These are phyloP conservation scores for Auricularia cornea DNA, from an alignment of 768 basidiomycete species.

Conservation along the genomic window DNA sequence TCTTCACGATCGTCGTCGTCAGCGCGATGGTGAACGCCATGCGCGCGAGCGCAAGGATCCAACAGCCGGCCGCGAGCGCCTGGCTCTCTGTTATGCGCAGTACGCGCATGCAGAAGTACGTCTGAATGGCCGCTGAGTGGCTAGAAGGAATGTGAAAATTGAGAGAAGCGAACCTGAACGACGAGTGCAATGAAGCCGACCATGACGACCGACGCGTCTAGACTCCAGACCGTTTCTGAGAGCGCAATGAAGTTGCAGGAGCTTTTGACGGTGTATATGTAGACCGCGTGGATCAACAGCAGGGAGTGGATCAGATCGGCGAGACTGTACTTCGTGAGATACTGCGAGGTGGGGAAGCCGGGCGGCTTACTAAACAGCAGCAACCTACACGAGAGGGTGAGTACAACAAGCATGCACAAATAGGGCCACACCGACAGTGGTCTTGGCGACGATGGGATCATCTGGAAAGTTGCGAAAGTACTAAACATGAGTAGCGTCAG, in stretches of 20 bases:
- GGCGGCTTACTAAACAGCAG: not conserved
- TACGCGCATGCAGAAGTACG: not conserved
- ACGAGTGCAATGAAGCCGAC: not conserved
- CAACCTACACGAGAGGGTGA: not conserved
- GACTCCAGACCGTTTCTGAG: not conserved
- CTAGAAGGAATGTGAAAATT: too few relatives aligned
- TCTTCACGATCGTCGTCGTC: not conserved
- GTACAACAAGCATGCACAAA: not conserved
- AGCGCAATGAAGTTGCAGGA: not conserved
- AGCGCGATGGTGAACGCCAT: not conserved
- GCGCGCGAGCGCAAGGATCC: not conserved
- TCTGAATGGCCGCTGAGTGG: not conserved
- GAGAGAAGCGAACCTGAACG: not conserved
- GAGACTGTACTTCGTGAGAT: not conserved
- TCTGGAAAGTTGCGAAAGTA: not conserved
- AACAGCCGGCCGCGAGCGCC: not conserved
- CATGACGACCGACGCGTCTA: not conserved
- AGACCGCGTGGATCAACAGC: not conserved
- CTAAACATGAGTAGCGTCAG: not conserved
- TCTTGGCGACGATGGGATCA: not conserved
- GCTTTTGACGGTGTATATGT: not conserved
- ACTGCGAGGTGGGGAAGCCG: not conserved
- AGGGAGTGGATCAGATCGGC: not conserved
- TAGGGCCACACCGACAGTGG: not conserved
- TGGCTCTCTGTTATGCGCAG: not conserved